Conservation (phyloP, 345 rosid species). For the Acer saccharum region DNA sequence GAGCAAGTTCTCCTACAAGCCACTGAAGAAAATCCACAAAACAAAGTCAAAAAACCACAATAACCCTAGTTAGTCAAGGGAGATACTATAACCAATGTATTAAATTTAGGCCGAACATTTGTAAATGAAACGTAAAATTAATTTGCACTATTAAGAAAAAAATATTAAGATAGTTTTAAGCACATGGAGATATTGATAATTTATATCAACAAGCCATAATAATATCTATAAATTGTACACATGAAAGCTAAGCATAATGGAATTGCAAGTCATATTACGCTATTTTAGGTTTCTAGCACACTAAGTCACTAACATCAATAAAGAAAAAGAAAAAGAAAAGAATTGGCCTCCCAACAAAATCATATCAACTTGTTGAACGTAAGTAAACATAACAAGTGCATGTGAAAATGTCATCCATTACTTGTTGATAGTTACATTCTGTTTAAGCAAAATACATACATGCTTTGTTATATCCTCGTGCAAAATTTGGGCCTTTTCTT, state of each 20-base stretch:
- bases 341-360: not conserved
- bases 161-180: not conserved
- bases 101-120: not conserved
- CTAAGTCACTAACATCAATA: not conserved
- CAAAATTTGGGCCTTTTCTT: slow-evolving; percentile 59
- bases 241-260: not conserved
- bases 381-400: too few species aligned
- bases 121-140: slow-evolving; percentile 8
- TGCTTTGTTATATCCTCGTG: slow-evolving; percentile 79
- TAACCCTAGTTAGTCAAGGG: slow-evolving; percentile 9
- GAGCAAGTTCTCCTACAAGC: slow-evolving; percentile 60
- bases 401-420: not conserved
- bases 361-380: too few species aligned
- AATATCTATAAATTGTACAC: not conserved
- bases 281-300: not conserved
- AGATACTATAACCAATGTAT: not conserved
- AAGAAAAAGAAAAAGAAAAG: not conserved
- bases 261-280: not conserved
- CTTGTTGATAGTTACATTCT: slow-evolving; percentile 11
- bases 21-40: slow-evolving; percentile 48
- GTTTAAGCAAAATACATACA: slow-evolving; percentile 46
- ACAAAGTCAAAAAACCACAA: slow-evolving; percentile 20
- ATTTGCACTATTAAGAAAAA: not conserved
- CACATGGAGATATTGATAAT: not conserved
- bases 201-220: not conserved